phyloP scores from a whole-genome alignment of 106 monocot species.

The Cymbidium sinense region DNA sequence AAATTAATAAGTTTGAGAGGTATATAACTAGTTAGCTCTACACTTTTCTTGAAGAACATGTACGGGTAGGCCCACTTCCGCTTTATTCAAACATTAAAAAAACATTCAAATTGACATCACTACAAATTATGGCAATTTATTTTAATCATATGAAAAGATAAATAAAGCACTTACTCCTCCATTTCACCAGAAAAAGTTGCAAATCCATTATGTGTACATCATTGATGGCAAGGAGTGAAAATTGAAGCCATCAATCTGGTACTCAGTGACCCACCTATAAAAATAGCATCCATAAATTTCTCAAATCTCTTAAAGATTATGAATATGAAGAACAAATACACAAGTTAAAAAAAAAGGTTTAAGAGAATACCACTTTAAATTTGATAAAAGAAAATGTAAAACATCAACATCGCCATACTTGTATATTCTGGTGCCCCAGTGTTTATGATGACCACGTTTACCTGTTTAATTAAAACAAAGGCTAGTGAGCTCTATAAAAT shows the following conservation, averaged over 20 bases:
- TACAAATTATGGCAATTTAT: not conserved
- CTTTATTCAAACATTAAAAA: not conserved
- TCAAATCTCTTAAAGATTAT: not conserved
- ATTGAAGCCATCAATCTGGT: slow-evolving; percentile 84
- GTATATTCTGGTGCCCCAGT: slow-evolving; percentile 97
- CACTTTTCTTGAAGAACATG: not conserved
- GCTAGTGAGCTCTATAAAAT: not conserved
- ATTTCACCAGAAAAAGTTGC: slow-evolving; percentile 74
- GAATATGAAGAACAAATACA: not conserved
- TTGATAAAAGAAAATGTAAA: slow-evolving; percentile 88
- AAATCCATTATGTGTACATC: slow-evolving; percentile 98
- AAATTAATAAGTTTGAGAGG: too few relatives aligned
- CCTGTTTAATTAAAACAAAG: slow-evolving; percentile 38
- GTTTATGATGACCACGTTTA: slow-evolving; percentile 93
- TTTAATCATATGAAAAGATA: not conserved
- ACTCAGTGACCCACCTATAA: slow-evolving; percentile 86
- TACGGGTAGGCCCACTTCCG: not conserved
- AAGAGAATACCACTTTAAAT: slow-evolving; percentile 81
- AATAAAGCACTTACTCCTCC: slow-evolving; percentile 73
- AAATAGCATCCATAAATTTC: not conserved
- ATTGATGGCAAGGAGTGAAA: slow-evolving; percentile 96
- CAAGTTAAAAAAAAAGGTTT: not conserved
- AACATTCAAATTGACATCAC: not conserved
- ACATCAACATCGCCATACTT: slow-evolving; percentile 93
- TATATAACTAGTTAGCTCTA: not conserved